Conservation (phyloP, 1,139 yeast genomes). For the Chernovozyma sophiae-reginae region DNA sequence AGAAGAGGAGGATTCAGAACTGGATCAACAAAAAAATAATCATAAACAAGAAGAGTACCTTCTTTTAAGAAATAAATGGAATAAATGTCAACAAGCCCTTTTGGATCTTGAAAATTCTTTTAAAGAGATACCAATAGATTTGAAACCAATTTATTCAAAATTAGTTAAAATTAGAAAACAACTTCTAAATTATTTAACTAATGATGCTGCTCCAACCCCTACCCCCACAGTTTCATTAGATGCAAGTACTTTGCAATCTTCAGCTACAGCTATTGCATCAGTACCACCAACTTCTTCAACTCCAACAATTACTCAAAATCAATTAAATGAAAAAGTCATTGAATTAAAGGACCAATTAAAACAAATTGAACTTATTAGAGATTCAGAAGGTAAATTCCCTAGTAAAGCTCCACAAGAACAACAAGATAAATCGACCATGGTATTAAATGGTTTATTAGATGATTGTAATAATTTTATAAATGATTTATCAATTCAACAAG, state of each 20-base stretch:
- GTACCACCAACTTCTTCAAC: neutral
- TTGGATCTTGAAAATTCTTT: slow-evolving; percentile 49
- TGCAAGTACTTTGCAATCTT: neutral
- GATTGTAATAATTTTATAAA: slow-evolving; percentile 73
- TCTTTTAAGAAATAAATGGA: slow-evolving; percentile 54
- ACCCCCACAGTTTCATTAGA: neutral
- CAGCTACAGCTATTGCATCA: neutral
- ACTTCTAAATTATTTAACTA: slow-evolving; percentile 33
- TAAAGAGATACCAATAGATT: slow-evolving; percentile 52
- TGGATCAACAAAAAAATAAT: slow-evolving; percentile 10
- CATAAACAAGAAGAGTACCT: slow-evolving; percentile 53
- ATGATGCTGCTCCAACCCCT: slow-evolving; percentile 5
- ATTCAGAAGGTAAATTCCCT: slow-evolving; percentile 32
- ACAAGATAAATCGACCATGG: slow-evolving; percentile 33
- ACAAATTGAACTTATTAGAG: slow-evolving; percentile 29
- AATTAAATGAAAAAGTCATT: slow-evolving; percentile 8
- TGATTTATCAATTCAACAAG: slow-evolving; percentile 63
- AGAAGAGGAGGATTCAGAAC: slow-evolving; percentile 15
- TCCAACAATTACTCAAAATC: neutral
- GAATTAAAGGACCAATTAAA: slow-evolving; percentile 24
- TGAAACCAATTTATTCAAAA: slow-evolving; percentile 48
- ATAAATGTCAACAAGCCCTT: slow-evolving; percentile 54
- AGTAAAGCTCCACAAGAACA: slow-evolving; percentile 19
- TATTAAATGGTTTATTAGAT: slow-evolving; percentile 69
- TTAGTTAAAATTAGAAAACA: slow-evolving; percentile 35